A percentile compares a stretch with the other conserved stretches of the same genome.
These are phyloP conservation scores for Calocybe indica DNA, from an alignment of 768 basidiomycete species.

Conservation along the genomic window DNA sequence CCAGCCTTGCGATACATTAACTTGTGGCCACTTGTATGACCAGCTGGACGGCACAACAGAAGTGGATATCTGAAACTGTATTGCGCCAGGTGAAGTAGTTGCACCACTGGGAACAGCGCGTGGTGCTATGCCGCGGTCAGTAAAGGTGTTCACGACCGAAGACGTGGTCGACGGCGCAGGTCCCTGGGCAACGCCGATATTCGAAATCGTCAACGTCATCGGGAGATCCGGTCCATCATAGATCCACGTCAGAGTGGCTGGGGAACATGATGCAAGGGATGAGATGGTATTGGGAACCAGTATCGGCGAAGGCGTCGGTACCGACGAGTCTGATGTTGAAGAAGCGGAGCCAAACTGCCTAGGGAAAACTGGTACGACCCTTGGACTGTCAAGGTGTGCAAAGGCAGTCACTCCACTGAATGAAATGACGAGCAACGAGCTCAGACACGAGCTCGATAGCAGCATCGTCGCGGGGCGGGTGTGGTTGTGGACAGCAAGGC, in stretches of 20 bases:
- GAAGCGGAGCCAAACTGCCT: too few species aligned
- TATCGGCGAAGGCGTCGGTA: constrained; percentile 6
- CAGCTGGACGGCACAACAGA: too few species aligned
- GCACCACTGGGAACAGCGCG: not conserved
- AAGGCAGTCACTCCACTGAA: too few species aligned
- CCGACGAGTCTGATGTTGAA: not conserved
- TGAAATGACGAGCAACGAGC: too few species aligned
- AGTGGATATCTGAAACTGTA: too few species aligned
- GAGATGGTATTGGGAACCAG: constrained; percentile 14
- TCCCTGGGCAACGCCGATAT: constrained; percentile 25
- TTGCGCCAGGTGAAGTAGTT: too few species aligned
- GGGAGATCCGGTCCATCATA: constrained; percentile 26
- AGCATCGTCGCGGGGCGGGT: too few species aligned
- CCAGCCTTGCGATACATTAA: constrained; percentile 38
- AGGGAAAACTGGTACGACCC: too few species aligned
- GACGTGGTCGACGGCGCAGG: constrained; percentile 2
- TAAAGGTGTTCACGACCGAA: constrained; percentile 5
- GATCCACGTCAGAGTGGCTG: constrained; percentile 27
- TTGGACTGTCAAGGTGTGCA: too few species aligned
- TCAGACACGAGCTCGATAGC: too few species aligned
- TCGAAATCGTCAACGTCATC: constrained; percentile 32
- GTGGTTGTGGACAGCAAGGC: too few species aligned
- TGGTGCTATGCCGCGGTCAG: not conserved
- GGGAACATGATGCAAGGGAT: constrained; percentile 20
- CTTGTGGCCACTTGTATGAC: constrained; percentile 36